Base-by-base conservation (phyloP, 202 grass and related monocot species). In the Panicum hallii region DNA sequence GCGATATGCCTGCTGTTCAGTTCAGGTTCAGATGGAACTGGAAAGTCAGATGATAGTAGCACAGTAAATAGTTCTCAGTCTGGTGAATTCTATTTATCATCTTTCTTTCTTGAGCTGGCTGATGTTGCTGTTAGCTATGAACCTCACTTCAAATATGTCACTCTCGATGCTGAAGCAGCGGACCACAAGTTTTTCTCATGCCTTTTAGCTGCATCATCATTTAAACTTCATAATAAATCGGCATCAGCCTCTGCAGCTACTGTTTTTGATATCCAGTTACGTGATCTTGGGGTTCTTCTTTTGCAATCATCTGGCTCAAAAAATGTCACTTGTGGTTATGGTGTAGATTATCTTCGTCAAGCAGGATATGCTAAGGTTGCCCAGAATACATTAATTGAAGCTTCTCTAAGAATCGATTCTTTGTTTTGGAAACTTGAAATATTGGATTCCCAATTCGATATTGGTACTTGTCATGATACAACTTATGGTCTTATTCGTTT, bases 61-160 rank as follows among this genome's bases (percentile, higher is more conserved):
- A 63, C 70, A 68, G 44, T 60, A 74, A 86, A 82, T 45, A 84
- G 17, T 80, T 76, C 79, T 61, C 70, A 56, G 34, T 76, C 54
- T 58, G 79, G 19, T 54, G 69, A 86, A 81, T 53, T 26, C 41
- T 85, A 67, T 85, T 75, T 54, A 52, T 88, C 91, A 58, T 88
- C 72, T 23, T 96, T 99, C 84, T 94, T 92, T 88, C 78, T 99
- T 70, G 93, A 99, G 92, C 67, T 99, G 76, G 82, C 84, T 83
- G 96, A 99, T 96, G 75, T 90, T 88, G 91, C 93, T 84, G 72
- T 96, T 83, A 90, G 91, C 83, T 99, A 99, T 84, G 93, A 99
- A 90, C 96, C 96, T 53, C 75, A 99, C 74, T 80, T 72, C 11
- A 69, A 85, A 82, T 84, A 90, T 72, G 68, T 76, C 67, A 15